Percentiles rank a stretch among this genome's conserved stretches.
phyloP scores from a whole-genome alignment of 352 stramenopile genomes.

The Pythium chondricola region DNA sequence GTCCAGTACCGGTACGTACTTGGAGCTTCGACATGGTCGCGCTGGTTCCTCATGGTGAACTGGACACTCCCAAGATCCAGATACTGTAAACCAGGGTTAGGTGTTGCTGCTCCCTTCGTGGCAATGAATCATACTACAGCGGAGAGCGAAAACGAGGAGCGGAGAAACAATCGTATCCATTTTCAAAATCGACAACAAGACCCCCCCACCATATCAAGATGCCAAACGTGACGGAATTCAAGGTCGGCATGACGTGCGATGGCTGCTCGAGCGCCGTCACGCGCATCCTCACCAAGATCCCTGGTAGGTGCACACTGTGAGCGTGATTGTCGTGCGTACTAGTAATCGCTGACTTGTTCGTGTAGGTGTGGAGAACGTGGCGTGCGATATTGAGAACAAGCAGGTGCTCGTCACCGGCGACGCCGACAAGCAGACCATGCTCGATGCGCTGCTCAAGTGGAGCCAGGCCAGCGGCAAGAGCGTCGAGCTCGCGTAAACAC shows the following conservation, averaged over 20 bases:
- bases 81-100: too few relatives aligned
- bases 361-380: constrained; percentile 71
- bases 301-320: constrained; percentile 32
- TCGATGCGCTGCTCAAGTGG: constrained; percentile 86
- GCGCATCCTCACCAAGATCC: constrained; percentile 87
- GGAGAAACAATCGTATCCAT: too few relatives aligned
- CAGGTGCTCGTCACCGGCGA: constrained; percentile 78
- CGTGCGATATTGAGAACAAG: constrained; percentile 86
- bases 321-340: not conserved
- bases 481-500: constrained; percentile 62
- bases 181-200: too few relatives aligned
- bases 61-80: too few relatives aligned
- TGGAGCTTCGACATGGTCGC: too few relatives aligned
- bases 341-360: not conserved
- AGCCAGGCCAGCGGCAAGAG: constrained; percentile 84
- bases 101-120: too few relatives aligned
- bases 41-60: too few relatives aligned
- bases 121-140: too few relatives aligned
- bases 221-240: constrained; percentile 74
- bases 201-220: too few relatives aligned
- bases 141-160: too few relatives aligned
- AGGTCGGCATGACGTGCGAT: constrained; percentile 88
- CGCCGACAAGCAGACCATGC: constrained; percentile 71
- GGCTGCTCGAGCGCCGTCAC: constrained; percentile 86
- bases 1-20: too few relatives aligned